Evolutionary conservation across 2,329 filamentous ascomycete species (phyloP), one percentile per base, ranked within the genome.

Genomic region (Gyromitra esculenta): DNA sequence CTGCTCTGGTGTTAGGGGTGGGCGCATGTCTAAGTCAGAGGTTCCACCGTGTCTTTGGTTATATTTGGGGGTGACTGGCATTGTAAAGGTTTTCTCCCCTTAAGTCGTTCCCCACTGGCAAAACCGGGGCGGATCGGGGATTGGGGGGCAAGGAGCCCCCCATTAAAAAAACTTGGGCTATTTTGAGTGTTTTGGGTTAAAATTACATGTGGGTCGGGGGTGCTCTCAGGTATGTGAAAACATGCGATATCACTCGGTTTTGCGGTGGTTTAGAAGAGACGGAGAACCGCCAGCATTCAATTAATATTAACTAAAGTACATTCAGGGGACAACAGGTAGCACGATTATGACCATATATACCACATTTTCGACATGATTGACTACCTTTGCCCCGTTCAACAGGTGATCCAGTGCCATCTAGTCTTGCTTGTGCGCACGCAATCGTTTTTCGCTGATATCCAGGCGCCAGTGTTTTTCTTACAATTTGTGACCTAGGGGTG

Each of bases 101-200:
- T 50, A n/a, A 64, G 45, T 64, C 56, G 56, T 59, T 59, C 52
- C 52, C 52, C 52, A 31, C 1, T 4, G 52, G 52, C 9, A 21
- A 56, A 56, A 56, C 25, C 13, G 52, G 52, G 52, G 52, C 25
- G 21, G 52, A 25, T 56, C 11, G 52, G 52, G 52, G 52, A 21
- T 31, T 7, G 21, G 41, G 9, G 21, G 41, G 18, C 18, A 21
- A 21, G 18, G 18, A 54, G 50, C 50, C 50, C 50, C 50, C 50
- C n/a, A 13, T 54, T 54, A 50, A 50, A 50, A 50, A 50, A 50
- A 50, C 25, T 54, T 54, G n/a, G 18, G 50, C 50, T 54, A 54
- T 54, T 54, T 54, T 54, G 4, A 9, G 50, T 9, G 25, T 54
- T 54, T 54, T 54, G 50, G n/a, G 25, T 4, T 11, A 25, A 54